Evolutionary conservation across 2,329 filamentous ascomycete genomes (phyloP), one percentile per base, ranked within the genome.

Genomic region (Alternaria consortialis): DNA sequence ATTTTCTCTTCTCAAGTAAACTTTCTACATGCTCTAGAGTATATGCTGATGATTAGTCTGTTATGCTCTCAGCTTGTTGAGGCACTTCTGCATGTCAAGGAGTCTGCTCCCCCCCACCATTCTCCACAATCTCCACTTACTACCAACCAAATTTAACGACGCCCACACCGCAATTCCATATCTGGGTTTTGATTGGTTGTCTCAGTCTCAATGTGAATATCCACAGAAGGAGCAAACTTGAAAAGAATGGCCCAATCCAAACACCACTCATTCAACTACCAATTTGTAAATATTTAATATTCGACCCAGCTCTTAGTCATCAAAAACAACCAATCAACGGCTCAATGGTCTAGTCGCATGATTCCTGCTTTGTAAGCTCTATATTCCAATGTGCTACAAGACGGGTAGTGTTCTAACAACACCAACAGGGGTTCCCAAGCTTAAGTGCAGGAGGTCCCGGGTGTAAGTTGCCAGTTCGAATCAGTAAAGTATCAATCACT

Each of bases 301-400:
- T 3, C 13, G 42, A 39, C 5, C 29, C 3, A 0, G 8, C 3
- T 42, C 48, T 53, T 47, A 53, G 42, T 53, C 53, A 51, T 63
- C 56, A 53, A 53, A 42, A 47, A 36, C 57, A 52, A 42, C 39
- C 27, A 27, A 13, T 23, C 29, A 51, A 53, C 47, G 70, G 70
- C 68, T 56, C 56, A 54, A 62, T 69, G 70, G 70, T 73, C 71
- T 74, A 72, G 69, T 71, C 60, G 71, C 65, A 74, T 72, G 69
- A 73, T 72, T 72, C 67, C 68, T 66, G 69, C 69, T 72, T 73
- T 71, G 71, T 46, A n/a, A 43, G 52, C 32, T 39, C 53, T 46
- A 37, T 27, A 60, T 54, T 53, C 40, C 48, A 51, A 39, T 23
- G 5, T 46, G 23, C 43, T 17, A 29, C 43, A 27, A 29, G 8